Base-by-base conservation (phyloP, 768 basidiomycete genomes). In the Kwoniella sp. region DNA sequence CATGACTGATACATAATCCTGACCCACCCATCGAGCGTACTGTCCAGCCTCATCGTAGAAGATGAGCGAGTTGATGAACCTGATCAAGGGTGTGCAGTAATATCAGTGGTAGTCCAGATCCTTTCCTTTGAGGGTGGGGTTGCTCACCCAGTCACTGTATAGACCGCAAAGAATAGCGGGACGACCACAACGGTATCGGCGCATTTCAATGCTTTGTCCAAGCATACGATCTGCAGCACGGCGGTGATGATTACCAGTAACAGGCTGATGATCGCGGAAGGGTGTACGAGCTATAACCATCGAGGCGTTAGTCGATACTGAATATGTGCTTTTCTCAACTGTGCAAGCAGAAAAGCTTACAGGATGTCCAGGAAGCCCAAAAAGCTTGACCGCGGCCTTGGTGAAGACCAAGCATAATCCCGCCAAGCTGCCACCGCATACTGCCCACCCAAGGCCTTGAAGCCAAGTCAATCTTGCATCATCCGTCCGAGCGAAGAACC, bases 381-480 rank as follows among this genome's bases (percentile, higher is more conserved):
- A 70, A 7, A 75, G 59, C 69, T 75, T 72, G 15, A 72, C 52
- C 30, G 85, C 86, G 25, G 88, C 83, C 74, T 87, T 89, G 5
- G 89, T 89, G 67, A 97, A 94, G 2, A 98, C 92, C 63, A 98
- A 84, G 80, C 88, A 90, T 47, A 88, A 88, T 4, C 94, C 95
- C 5, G 92, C 92, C 41, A 98, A 83, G 37, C 92, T 89, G 13
- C 94, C 94, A 34, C 94, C 93, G 60, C 88, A 88, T 67, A 93
- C 93, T 1, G 92, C 90, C 95, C 94, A 97, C 1, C 89, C 89
- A 55, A 98, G 92, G 15, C 93, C 94, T 51, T 94, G 84, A 28
- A 90, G 88, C 91, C 93, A 96, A 7, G 89, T 89, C 47, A 98
- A 83, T 59, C 88, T 88, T 71, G 86, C 89, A 75, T 98, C 94